Percentiles rank a stretch among this genome's conserved stretches.
Conservation (phyloP, 441 rosid genomes). For the Arabidopsis lyrata region DNA sequence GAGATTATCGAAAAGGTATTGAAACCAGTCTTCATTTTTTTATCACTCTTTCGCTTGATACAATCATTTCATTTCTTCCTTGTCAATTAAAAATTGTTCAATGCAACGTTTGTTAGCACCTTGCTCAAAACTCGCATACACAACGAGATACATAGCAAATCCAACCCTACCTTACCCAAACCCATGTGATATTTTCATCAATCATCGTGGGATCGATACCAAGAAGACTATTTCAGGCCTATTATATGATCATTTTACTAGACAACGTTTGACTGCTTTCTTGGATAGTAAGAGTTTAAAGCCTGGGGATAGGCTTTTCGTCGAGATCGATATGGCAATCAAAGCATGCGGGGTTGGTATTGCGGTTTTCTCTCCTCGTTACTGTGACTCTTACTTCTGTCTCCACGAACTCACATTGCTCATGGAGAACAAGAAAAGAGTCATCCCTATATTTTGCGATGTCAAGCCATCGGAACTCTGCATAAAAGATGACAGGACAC, state of each 20-base stretch:
- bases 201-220: constrained; percentile 75
- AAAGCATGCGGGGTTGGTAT: constrained; percentile 60
- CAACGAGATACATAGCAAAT: constrained; percentile 33
- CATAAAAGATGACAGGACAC: constrained; percentile 47
- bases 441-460: constrained; percentile 83
- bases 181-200: constrained; percentile 75
- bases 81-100: constrained; percentile 30
- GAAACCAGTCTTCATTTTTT: constrained; percentile 11
- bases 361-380: constrained; percentile 77
- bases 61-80: constrained; percentile 2
- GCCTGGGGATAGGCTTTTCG: constrained; percentile 71
- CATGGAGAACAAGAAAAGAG: constrained; percentile 71
- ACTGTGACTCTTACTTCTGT: constrained; percentile 75
- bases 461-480: constrained; percentile 76
- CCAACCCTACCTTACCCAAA: constrained; percentile 22
- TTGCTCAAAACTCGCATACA: constrained; percentile 37
- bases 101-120: constrained; percentile 54
- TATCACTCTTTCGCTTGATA: constrained; percentile 1
- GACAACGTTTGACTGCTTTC: constrained; percentile 56
- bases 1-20: neutral
- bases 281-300: constrained; percentile 79
- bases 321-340: constrained; percentile 62
- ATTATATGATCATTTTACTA: constrained; percentile 56
- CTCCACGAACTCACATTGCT: constrained; percentile 76
- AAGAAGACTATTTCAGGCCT: constrained; percentile 74